phyloP scores from a whole-genome alignment of 441 rosid species.

The Adansonia rubrostipa region DNA sequence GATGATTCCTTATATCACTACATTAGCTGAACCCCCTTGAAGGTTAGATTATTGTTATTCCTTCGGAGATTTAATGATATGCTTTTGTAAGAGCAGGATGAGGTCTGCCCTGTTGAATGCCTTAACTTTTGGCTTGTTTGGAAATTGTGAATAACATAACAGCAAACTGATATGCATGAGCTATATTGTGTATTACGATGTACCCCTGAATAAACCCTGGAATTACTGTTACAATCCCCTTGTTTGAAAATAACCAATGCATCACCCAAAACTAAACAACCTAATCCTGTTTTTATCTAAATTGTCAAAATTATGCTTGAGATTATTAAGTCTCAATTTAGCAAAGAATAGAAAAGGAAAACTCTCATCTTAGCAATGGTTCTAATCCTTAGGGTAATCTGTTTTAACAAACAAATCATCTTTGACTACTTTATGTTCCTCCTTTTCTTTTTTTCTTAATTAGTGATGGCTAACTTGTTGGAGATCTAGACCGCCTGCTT shows the following conservation, averaged over 20 bases:
- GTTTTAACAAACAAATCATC: not conserved
- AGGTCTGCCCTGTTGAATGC: slow-evolving; percentile 7
- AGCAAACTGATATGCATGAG: not conserved
- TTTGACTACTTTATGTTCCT: not conserved
- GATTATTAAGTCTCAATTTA: not conserved
- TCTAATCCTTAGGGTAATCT: not conserved
- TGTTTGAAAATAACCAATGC: not conserved
- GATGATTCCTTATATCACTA: not conserved
- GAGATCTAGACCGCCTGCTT: not conserved
- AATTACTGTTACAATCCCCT: not conserved
- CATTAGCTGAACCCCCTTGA: slow-evolving; percentile 16
- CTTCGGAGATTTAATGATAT: not conserved
- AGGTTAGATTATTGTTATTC: not conserved
- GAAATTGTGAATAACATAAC: slow-evolving; percentile 3
- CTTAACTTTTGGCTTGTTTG: slow-evolving; percentile 14
- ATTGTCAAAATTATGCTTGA: not conserved
- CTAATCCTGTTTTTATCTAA: not conserved
- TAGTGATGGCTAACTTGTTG: not conserved
- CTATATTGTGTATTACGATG: not conserved
- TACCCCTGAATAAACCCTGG: not conserved
- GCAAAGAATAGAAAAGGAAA: not conserved
- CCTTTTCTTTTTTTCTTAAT: not conserved
- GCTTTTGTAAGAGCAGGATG: not conserved
- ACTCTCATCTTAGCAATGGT: not conserved
- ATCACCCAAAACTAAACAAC: not conserved